Evolutionary conservation across 148 eudicot genomes (phyloP).

Genomic region (Chenopodium quinoa): DNA sequence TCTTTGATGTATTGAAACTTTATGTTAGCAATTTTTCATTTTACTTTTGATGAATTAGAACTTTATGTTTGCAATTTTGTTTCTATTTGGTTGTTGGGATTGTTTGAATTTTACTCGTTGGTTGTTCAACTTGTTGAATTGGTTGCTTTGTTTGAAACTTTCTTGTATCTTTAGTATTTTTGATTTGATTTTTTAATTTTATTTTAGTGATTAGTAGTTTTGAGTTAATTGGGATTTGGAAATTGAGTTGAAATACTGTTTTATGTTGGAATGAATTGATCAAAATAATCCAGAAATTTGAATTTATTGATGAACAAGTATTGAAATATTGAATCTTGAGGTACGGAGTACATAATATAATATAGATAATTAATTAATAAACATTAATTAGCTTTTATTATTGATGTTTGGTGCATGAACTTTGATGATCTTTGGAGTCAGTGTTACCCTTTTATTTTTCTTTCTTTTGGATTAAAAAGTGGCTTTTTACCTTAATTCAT

Average conservation of each 20-base stretch:
- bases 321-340: conserved; percentile 1
- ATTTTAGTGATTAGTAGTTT: background rate
- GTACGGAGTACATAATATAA: background rate
- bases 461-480: background rate
- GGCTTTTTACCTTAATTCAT: conserved; percentile 5
- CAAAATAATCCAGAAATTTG: background rate
- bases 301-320: background rate
- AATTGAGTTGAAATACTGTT: background rate
- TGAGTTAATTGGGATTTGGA: background rate
- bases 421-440: background rate
- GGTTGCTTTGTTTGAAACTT: background rate
- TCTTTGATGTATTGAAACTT: too few relatives aligned
- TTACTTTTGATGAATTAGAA: background rate
- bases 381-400: background rate
- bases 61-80: background rate
- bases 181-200: background rate
- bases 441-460: too few relatives aligned
- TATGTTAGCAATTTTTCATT: background rate
- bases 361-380: background rate
- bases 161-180: background rate
- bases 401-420: conserved; percentile 24
- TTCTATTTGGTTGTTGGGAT: background rate
- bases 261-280: background rate
- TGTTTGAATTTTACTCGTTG: background rate
- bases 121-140: background rate